Evolutionary conservation across 805 yeast genomes (phyloP), one percentile per base, ranked within the genome.

Genomic region (Lipomyces mesembrius): DNA sequence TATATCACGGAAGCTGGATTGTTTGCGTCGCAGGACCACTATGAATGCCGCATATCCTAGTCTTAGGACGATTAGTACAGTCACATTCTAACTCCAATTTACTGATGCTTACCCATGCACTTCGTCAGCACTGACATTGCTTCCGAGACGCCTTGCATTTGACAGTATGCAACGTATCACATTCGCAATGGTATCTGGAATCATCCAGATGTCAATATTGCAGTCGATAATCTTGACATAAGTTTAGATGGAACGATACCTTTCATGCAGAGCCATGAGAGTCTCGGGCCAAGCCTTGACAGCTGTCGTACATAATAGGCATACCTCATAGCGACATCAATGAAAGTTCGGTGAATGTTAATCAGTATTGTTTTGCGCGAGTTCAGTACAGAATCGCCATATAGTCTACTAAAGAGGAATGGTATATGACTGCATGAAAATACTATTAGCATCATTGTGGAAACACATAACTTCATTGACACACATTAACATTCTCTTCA

Each of bases 291-390:
- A n/a, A 35, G 14, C 20, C 32, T 34, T 3, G 58, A 25, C 25
- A 66, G 52, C 4, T 61, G n/a, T 4, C 66, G 60, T 1, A 64
- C 63, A 29, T 68, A 68, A 3, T 22, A 27, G 59, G 62, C 57
- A n/a, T 55, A 60, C 11, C 71, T 57, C 64, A 68, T 62, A 2
- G 67, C 71, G 9, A 68, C 17, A 43, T 68, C 71, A 17, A 66
- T 4, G 27, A 22, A 57, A 2, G 67, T 66, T 12, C 71, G 64
- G 37, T 59, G 67, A 14, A 68, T 22, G 51, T 66, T 66, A 22
- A 55, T 37, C 20, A 66, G 56, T 14, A 62, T 59, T 22, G 67
- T 60, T 11, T 4, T 25, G 35, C 54, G 64, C 25, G 70, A 66
- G 57, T 68, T 68, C n/a, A 68, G 34, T 6, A 25, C 43, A 12